A percentile compares a stretch with the other conserved stretches of the same genome.
These are phyloP conservation scores for Zygoascus tannicola DNA, from an alignment of 805 yeast species.

Conservation along the genomic window DNA sequence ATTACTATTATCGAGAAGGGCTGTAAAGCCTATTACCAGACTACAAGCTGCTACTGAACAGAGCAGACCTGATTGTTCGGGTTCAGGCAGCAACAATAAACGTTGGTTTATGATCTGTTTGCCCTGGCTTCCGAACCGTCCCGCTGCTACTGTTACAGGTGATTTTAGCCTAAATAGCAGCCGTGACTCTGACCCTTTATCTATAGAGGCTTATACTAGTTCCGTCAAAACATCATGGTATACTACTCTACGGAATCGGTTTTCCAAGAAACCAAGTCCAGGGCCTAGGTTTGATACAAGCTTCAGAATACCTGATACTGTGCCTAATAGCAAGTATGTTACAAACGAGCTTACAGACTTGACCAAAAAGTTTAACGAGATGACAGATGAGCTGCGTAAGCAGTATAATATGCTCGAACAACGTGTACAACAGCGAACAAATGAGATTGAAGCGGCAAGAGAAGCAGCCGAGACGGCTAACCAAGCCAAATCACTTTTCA, in stretches of 20 bases:
- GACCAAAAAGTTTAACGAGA: constrained; percentile 78
- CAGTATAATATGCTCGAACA: constrained; percentile 81
- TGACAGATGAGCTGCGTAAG: constrained; percentile 78
- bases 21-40: constrained; percentile 72
- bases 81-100: background rate
- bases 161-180: background rate
- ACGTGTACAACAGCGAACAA: constrained; percentile 76
- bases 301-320: constrained; percentile 20
- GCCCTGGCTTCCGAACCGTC: background rate
- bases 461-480: constrained; percentile 89
- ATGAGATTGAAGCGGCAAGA: constrained; percentile 79
- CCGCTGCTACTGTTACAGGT: background rate
- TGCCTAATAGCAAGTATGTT: constrained; percentile 20
- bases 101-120: background rate
- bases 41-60: constrained; percentile 74
- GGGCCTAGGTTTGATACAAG: background rate
- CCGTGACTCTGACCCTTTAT: background rate
- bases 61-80: too few species aligned
- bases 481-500: constrained; percentile 90
- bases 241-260: background rate
- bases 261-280: background rate
- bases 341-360: constrained; percentile 78
- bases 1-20: constrained; percentile 69
- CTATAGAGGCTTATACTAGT: background rate
- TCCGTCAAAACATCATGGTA: background rate